Percentiles rank a stretch among this genome's conserved stretches.
Conservation (phyloP, 2,329 filamentous ascomycete species). For the Zymoseptoria ardabiliae region DNA sequence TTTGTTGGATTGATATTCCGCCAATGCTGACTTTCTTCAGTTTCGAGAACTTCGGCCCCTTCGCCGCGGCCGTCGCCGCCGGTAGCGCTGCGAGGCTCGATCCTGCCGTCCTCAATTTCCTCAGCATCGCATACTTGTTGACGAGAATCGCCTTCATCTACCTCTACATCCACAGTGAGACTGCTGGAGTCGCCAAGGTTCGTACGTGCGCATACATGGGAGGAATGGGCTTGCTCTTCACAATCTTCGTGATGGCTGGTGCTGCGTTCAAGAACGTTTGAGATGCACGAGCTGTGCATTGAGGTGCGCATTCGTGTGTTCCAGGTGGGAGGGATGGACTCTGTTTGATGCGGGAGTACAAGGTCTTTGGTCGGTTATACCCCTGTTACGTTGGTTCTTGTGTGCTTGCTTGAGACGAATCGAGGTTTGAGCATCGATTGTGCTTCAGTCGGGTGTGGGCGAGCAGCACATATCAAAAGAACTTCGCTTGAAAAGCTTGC, state of each 20-base stretch:
- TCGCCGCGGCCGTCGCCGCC: conserved; percentile 33
- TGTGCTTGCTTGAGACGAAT: not conserved
- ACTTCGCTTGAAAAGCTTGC: not conserved
- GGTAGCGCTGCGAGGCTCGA: conserved; percentile 31
- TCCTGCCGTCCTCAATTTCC: conserved; percentile 20
- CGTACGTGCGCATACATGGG: conserved; percentile 19
- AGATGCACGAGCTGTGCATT: not conserved
- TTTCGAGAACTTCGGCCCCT: conserved; percentile 36
- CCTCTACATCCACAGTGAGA: conserved; percentile 24
- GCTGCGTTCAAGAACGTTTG: conserved; percentile 12
- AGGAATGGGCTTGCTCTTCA: conserved; percentile 19
- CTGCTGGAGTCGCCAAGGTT: conserved; percentile 9
- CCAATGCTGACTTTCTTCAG: conserved; percentile 7
- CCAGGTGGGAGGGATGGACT: not conserved
- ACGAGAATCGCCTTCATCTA: conserved; percentile 25
- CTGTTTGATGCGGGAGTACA: not conserved
- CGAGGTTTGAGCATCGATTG: not conserved
- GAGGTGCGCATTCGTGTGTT: not conserved
- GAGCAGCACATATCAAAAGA: not conserved
- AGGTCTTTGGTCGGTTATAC: not conserved
- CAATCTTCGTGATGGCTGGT: conserved; percentile 24
- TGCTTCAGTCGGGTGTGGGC: not conserved
- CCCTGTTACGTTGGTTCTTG: not conserved
- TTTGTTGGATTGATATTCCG: too few relatives aligned
- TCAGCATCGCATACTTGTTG: conserved; percentile 24